phyloP scores from a whole-genome alignment of 169 alveolate genomes.

The Cyclospora cayetanensis region DNA sequence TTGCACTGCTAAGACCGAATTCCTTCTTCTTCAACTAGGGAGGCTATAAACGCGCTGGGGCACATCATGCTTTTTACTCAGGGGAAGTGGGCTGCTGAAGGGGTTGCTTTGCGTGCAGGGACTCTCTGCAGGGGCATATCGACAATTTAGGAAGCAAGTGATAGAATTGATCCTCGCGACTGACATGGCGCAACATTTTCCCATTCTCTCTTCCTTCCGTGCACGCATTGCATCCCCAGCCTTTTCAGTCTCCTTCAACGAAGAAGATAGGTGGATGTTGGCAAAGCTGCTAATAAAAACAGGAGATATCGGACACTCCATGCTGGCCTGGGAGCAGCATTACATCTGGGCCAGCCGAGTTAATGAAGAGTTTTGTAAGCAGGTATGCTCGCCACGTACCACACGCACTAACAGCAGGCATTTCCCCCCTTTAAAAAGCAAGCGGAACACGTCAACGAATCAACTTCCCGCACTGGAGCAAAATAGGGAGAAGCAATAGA shows the following conservation, averaged over 20 bases:
- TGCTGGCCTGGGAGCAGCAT: slow-evolving; percentile 91
- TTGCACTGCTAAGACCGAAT: no score
- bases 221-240: slow-evolving; percentile 69
- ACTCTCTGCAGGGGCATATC: slow-evolving; percentile 77
- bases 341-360: slow-evolving; percentile 91
- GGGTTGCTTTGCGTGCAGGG: neutral
- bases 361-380: slow-evolving; percentile 93
- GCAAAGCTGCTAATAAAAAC: slow-evolving; percentile 88
- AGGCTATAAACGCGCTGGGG: no score
- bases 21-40: no score
- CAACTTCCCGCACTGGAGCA: no score
- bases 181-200: slow-evolving; percentile 93
- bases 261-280: slow-evolving; percentile 87
- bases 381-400: slow-evolving; percentile 75
- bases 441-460: no score
- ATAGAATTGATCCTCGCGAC: slow-evolving; percentile 93
- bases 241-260: slow-evolving; percentile 72
- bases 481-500: no score
- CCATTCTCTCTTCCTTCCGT: slow-evolving; percentile 86
- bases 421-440: no score
- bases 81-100: neutral
- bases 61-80: no score
- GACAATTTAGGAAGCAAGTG: slow-evolving; percentile 84
- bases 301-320: slow-evolving; percentile 95
- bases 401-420: no score